Conservation (phyloP, 768 basidiomycete genomes). For the Arthromyces matolae region DNA sequence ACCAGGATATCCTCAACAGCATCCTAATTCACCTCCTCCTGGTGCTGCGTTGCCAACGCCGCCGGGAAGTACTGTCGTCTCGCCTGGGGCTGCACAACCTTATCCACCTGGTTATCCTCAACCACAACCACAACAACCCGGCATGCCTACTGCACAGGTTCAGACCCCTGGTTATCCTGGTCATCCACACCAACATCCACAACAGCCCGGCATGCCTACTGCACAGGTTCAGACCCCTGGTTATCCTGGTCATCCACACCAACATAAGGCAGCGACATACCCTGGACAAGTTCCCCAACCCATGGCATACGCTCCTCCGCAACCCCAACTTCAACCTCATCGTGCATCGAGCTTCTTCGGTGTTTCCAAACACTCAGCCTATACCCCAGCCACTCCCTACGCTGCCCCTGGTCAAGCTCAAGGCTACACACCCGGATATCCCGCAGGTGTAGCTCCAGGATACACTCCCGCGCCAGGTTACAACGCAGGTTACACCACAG, state of each 20-base stretch:
- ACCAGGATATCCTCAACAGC: no score
- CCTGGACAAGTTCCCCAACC: neutral
- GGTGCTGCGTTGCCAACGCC: no score
- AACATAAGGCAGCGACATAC: neutral
- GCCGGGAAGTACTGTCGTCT: no score
- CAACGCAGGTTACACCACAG: no score
- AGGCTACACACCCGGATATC: neutral
- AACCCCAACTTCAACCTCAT: neutral
- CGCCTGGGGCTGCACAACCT: neutral
- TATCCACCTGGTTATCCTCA: neutral
- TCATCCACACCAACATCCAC: neutral
- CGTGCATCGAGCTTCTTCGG: conserved; percentile 7
- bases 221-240: neutral
- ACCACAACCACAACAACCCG: neutral
- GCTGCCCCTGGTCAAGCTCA: no score
- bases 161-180: no score
- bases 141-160: neutral
- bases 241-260: neutral
- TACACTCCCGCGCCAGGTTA: conserved; percentile 3
- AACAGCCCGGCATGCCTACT: neutral
- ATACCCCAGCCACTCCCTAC: neutral
- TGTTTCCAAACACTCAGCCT: neutral
- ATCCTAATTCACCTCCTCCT: no score
- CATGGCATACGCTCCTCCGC: neutral
- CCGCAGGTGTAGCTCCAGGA: neutral